Conservation (phyloP, 2,329 filamentous ascomycete genomes). For the Colletotrichum filicis region DNA sequence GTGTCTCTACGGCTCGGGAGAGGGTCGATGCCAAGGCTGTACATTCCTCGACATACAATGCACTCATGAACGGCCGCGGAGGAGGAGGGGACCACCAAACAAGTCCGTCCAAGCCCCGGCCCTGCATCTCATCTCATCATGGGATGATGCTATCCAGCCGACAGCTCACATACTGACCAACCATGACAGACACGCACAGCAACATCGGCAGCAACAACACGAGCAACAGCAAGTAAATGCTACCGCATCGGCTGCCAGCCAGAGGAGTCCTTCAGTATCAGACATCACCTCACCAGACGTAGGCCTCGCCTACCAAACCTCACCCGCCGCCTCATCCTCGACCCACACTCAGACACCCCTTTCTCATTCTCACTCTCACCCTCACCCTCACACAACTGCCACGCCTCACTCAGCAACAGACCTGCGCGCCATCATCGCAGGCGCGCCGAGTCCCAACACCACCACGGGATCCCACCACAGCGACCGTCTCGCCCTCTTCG, state of each 20-base stretch:
- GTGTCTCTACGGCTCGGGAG: constrained; percentile 35
- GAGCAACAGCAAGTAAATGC: not conserved
- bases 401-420: constrained; percentile 1
- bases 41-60: constrained; percentile 40
- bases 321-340: constrained; percentile 8
- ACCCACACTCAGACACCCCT: not conserved
- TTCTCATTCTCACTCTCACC: not conserved
- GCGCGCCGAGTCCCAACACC: constrained; percentile 13
- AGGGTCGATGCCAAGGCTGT: constrained; percentile 39
- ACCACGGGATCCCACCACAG: not conserved
- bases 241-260: not conserved
- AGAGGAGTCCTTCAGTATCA: constrained; percentile 11
- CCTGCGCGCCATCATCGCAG: constrained; percentile 24
- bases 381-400: not conserved
- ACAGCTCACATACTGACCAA: constrained; percentile 4
- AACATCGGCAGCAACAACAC: not conserved
- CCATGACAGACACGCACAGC: constrained; percentile 13
- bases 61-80: constrained; percentile 41
- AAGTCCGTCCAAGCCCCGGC: constrained; percentile 31
- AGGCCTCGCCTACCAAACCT: constrained; percentile 13
- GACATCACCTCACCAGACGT: constrained; percentile 24
- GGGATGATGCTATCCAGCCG: not conserved
- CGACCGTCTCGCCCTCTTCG: constrained; percentile 27
- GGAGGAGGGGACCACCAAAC: constrained; percentile 42
- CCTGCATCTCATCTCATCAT: not conserved